Evolutionary conservation across 345 rosid genomes (phyloP), one percentile per base, ranked within the genome.

Genomic region (Dovyalis caffra): DNA sequence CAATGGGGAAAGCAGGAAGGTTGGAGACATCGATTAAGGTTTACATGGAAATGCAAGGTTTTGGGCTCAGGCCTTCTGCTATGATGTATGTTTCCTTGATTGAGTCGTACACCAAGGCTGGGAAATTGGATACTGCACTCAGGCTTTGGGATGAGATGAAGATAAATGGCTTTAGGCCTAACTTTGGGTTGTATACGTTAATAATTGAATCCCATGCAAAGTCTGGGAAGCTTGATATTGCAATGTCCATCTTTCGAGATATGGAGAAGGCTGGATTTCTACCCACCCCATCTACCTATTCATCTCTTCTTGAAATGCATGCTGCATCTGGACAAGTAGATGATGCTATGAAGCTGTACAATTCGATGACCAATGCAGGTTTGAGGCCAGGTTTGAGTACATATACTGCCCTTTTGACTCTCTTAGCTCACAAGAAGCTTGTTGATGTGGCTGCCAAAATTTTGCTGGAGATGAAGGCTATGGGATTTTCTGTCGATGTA

Each of bases 1-100:
- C 99, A 0, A 83, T 93, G 92, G 98, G 97, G n/a, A 96, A 93
- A 84, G 97, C 99, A 65, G 97, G 99, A 70, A 86, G 99, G 65
- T 76, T 96, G 49, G 99, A 93, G 37, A 83, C 97, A n/a, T 90
- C 97, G 20, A 89, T 91, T 97, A 93, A 92, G 83, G 62, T 96
- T 71, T 96, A 87, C 83, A 84, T 79, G 91, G 98, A 96, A 78
- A 87, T 93, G 94, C 90, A 86, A 83, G 92, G 89, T 20, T 87
- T 72, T 65, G 97, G 97, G 65, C 85, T 85, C 70, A 84, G 91
- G 76, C 94, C 98, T 68, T 90, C 98, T 28, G 90, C 97, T n/a
- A 81, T 86, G 43, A 90, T 92, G 89, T 90, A 78, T 81, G 97
- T 85, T 77, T 96, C 99, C 31, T 83, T 92, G 88, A 90, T 92